Evolutionary conservation across 805 yeast species (phyloP).

Genomic region (Kregervanrija delftensis): DNA sequence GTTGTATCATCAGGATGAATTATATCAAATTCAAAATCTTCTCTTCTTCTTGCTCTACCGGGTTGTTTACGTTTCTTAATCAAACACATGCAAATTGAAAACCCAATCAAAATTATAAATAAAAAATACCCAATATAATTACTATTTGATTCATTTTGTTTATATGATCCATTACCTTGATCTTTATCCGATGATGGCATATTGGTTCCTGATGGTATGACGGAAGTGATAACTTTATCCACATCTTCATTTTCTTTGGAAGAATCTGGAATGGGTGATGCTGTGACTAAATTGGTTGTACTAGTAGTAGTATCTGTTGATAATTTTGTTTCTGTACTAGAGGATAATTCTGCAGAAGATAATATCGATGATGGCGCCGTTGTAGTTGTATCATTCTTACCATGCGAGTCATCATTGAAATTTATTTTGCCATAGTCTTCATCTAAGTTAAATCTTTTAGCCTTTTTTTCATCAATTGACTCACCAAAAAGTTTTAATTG

Average conservation of each 20-base stretch:
- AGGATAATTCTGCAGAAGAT: conserved; percentile 4
- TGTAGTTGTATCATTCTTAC: conserved; percentile 10
- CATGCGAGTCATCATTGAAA: conserved; percentile 13
- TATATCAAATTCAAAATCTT: conserved; percentile 72
- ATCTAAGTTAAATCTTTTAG: conserved; percentile 46
- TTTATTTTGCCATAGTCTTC: conserved; percentile 38
- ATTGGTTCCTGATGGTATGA: background rate
- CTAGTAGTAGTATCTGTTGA: background rate
- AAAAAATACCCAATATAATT: conserved; percentile 33
- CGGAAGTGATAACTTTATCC: too few species aligned
- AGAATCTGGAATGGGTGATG: background rate
- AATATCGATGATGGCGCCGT: conserved; percentile 8
- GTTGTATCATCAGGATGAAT: conserved; percentile 54
- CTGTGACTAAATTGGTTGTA: background rate
- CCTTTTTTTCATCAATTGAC: conserved; percentile 55
- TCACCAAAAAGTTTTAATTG: conserved; percentile 80
- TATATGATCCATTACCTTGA: conserved; percentile 1
- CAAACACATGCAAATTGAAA: conserved; percentile 37
- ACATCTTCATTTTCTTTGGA: too few species aligned
- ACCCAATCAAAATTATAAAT: conserved; percentile 53
- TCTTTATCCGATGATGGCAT: conserved; percentile 6
- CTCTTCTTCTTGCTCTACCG: conserved; percentile 46
- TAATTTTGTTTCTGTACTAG: conserved; percentile 7
- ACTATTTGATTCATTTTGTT: conserved; percentile 3
- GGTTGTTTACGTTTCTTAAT: conserved; percentile 32